Evolutionary conservation across 2,329 filamentous ascomycete species (phyloP), one percentile per base, ranked within the genome.

Genomic region (Hypoxylon sp.): DNA sequence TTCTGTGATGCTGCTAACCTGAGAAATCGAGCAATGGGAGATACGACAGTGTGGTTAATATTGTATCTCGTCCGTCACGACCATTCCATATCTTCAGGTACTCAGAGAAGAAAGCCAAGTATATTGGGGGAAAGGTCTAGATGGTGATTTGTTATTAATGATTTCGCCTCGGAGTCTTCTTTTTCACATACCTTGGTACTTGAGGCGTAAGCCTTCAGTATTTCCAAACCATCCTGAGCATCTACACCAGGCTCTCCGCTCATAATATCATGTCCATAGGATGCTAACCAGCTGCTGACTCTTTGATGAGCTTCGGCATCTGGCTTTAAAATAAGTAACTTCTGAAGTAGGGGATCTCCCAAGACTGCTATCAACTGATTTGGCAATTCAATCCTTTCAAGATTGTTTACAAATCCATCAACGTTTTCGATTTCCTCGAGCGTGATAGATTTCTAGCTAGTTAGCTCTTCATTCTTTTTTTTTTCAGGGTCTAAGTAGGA

Each of bases 301-400:
- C 84, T 75, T 40, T 73, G 72, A 19, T 75, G 71, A 8, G 76
- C 76, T 37, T 78, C 74, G 11, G 74, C 71, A 25, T 81, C 78
- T 1, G 86, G 81, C 38, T 82, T 79, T 20, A 89, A 72, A n/a
- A 89, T 73, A 23, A 90, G 73, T 16, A 93, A 76, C 65, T 93
- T 94, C 67, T 93, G 90, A 1, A 93, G 79, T 20, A 95, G 75
- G 2, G 87, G 87, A 64, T 95, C 89, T 2, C 81, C 82, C 9
- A 95, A 74, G 3, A 89, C 84, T 4, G 91, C 89, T 29, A 91
- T 84, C 2, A 95, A 77, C 69, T 96, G 91, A 57, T 89, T 91
- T 0, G 91, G 91, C 29, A 91, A 74, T 68, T 94, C 89, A 17
- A 96, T 85, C 59, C 80, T 88, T 61, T 95, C 90, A 6, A 96